Evolutionary conservation across 2,329 filamentous ascomycete species (phyloP), one percentile per base, ranked within the genome.

Genomic region (Diplodia sapinea): DNA sequence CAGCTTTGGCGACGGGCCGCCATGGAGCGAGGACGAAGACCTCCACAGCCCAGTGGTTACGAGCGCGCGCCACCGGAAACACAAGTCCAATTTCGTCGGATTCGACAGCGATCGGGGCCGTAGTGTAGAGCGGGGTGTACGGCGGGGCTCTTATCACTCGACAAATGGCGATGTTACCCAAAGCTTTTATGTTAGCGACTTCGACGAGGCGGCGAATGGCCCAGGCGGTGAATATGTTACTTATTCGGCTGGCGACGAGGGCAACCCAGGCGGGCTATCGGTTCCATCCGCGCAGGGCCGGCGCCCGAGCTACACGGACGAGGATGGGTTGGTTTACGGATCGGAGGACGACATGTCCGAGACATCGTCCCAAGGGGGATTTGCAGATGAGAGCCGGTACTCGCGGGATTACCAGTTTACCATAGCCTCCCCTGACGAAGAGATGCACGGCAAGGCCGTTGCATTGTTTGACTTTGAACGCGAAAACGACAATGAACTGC

Each of bases 391-490:
- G 76, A 92, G 89, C 66, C 88, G 93, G 73, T 96, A 94, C 79
- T 96, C 93, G 55, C 88, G 91, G 71, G 92, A 97, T 79, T 97
- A 96, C 77, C 92, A 96, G 73, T 97, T 97, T 78, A 96, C 93
- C 20, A 96, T 97, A 73, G 94, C 92, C 17, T 96, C 92, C 15
- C 93, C 94, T 5, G 95, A 98, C 77, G 94, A 98, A 80, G 93
- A 98, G 78, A 97, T 97, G 87, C 94, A 97, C 75, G 95, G 95
- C 59, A 97, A 96, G 77, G 94, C 93, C 12, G 92, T 99, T 33
- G 95, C 95, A 7, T 84, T 99, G 26, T 99, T 97, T 77, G 94
- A 97, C 77, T 99, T 99, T 80, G 89, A 89, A 73, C 88, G 94
- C 38, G 94, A 98, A 79, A 97, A 98, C 77, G 93, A 97, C 77